Evolutionary conservation across 495 filamentous ascomycete genomes (phyloP).

Genomic region (Daldinia loculata): DNA sequence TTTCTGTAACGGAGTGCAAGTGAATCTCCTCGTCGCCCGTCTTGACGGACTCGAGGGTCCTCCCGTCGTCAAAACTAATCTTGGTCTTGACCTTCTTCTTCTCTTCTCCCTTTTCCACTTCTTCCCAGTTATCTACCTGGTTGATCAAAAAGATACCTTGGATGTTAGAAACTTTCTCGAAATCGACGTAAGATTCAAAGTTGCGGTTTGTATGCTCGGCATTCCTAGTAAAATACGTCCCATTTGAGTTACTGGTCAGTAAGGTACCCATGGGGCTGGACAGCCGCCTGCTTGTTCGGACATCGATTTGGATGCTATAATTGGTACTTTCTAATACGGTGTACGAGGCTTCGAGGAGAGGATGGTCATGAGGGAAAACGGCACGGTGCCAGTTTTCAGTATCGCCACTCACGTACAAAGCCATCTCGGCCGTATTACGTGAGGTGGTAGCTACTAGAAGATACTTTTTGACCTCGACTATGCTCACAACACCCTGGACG

Average conservation of each 20-base stretch:
- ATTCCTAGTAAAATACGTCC: slow-evolving; percentile 92
- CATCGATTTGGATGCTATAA: slow-evolving; percentile 96
- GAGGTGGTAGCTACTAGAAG: slow-evolving; percentile 83
- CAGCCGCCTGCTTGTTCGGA: slow-evolving; percentile 69
- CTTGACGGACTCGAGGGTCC: slow-evolving; percentile 68
- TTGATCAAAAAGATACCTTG: slow-evolving; percentile 94
- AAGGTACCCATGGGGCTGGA: slow-evolving; percentile 80
- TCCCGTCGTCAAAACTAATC: slow-evolving; percentile 95
- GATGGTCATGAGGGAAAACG: slow-evolving; percentile 75
- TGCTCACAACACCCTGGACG: slow-evolving; percentile 76
- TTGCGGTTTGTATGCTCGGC: slow-evolving; percentile 90
- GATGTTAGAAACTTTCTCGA: slow-evolving; percentile 88
- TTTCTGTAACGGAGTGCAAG: slow-evolving; percentile 87
- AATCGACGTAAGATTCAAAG: slow-evolving; percentile 76
- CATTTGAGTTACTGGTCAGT: slow-evolving; percentile 94
- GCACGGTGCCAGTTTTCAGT: slow-evolving; percentile 89
- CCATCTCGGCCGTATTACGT: slow-evolving; percentile 83
- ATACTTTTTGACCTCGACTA: slow-evolving; percentile 83
- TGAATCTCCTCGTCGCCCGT: slow-evolving; percentile 73
- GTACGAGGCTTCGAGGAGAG: slow-evolving; percentile 84
- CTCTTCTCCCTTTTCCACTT: slow-evolving; percentile 62
- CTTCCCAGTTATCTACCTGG: slow-evolving; percentile 83
- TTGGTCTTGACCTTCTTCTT: slow-evolving; percentile 74
- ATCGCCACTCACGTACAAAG: slow-evolving; percentile 82
- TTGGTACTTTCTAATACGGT: slow-evolving; percentile 94